Base-by-base conservation (phyloP, 352 stramenopile species). In the Elongisporangium senticosum region DNA sequence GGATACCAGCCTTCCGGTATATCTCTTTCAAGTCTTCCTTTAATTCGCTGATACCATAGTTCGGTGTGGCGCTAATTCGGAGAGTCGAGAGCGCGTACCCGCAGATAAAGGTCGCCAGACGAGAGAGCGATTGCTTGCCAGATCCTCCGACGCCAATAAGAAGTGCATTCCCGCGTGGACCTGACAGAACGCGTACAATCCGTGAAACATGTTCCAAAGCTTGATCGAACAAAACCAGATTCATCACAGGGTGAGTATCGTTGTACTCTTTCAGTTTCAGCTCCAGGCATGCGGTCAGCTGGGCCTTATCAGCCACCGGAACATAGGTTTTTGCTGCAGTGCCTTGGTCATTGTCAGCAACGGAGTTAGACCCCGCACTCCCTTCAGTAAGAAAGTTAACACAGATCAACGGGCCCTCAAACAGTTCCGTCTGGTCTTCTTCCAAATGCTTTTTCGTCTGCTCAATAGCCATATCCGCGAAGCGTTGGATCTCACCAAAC, bases 181-280 rank as follows among this genome's bases (percentile, higher is more conserved):
- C 80, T 13, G 77, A 70, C 22, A 98, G 51, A 28, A 98, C 90
- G 7, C 91, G 72, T 47, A 89, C 81, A 39, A 98, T 97, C 48
- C 91, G 76, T 4, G 84, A 79, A 14, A 98, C 71, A 53, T 98
- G 90, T 48, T 96, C 78, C 59, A 97, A 74, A 2, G 91, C 91
- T 62, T 96, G 83, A 15, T 97, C 89, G 64, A 98, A 98, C 0
- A 98, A 62, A 39, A 98, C 90, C 8, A 98, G 68, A 58, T 93
- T 83, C 87, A 98, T 96, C 7, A 98, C 94, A 0, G 93, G 83
- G 63, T 98, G 87, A 4, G 70, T 83, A 55, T 98, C 91, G 58
- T 98, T 98, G 72, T 97, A 98, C 13, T 84, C 70, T 11, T 65
- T 63, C 3, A 97, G 67, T 49, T 89, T 88, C 4, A 61, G 63